These are phyloP conservation scores for Hymenoscyphus salicellus DNA, from an alignment of 2,329 filamentous ascomycete genomes.

Conservation along the genomic window DNA sequence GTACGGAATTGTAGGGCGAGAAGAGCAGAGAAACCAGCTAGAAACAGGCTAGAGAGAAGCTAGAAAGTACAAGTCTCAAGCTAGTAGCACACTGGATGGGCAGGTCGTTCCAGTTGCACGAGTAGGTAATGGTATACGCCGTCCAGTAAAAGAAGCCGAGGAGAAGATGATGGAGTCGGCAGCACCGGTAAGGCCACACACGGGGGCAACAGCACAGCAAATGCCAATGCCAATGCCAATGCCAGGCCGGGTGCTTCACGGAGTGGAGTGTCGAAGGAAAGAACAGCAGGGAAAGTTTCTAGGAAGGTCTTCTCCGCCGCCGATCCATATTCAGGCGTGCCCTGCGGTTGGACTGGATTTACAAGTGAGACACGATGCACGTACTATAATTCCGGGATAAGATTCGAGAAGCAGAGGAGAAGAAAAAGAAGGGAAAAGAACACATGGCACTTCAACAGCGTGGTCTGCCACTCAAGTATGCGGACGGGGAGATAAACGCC, in stretches of 20 bases:
- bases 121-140: background rate
- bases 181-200: background rate
- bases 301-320: conserved; percentile 4
- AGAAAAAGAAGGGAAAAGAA: conserved; percentile 2
- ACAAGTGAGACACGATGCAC: conserved; percentile 6
- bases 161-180: background rate
- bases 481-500: background rate
- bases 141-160: background rate
- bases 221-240: conserved; percentile 1
- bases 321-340: conserved; percentile 5
- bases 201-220: background rate
- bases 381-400: background rate
- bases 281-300: background rate
- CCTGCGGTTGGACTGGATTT: conserved; percentile 6
- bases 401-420: background rate
- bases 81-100: background rate
- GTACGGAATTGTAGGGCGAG: background rate
- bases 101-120: background rate
- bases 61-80: background rate
- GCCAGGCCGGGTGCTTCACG: background rate
- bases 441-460: background rate
- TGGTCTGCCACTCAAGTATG: background rate
- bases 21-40: background rate
- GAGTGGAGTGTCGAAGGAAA: background rate
- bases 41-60: conserved; percentile 1